phyloP scores from a whole-genome alignment of 2,329 filamentous ascomycete species.

The Knufia petricola region DNA sequence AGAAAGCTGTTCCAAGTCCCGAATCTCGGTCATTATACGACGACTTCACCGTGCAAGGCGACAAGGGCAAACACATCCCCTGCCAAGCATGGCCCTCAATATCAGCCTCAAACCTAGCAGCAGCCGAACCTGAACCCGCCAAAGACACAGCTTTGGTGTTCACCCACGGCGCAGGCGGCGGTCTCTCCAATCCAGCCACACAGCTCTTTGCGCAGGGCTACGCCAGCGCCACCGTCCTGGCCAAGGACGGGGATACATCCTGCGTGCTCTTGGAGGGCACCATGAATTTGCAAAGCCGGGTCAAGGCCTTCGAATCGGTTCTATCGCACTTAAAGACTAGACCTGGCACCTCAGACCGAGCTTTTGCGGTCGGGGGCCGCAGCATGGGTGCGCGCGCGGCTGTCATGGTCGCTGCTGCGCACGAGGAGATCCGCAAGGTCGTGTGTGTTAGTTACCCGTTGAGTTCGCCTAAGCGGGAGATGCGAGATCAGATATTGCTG shows the following conservation, averaged over 20 bases:
- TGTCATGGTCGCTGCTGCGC: conserved; percentile 2
- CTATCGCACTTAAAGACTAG: conserved; percentile 11
- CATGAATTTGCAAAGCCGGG: conserved; percentile 18
- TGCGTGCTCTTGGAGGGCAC: conserved; percentile 18
- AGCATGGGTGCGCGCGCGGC: conserved; percentile 19
- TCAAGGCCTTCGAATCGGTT: conserved; percentile 13
- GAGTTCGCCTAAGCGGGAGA: conserved; percentile 12
- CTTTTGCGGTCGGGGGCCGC: conserved; percentile 16
- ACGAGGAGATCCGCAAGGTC: conserved; percentile 11
- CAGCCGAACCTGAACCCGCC: too few relatives aligned
- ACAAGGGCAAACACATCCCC: conserved; percentile 2
- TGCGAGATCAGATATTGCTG: conserved; percentile 19
- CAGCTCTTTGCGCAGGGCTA: conserved; percentile 18
- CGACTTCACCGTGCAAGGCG: neutral
- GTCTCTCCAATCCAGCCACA: conserved; percentile 15
- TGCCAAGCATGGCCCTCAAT: neutral
- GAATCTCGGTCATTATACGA: too few relatives aligned
- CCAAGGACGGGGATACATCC: neutral
- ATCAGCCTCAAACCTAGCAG: neutral
- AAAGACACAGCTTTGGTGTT: conserved; percentile 14
- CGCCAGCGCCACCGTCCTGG: conserved; percentile 3
- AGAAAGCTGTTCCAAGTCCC: neutral
- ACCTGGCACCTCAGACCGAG: neutral
- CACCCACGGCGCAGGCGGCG: conserved; percentile 22
- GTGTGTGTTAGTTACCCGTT: conserved; percentile 20